Base-by-base conservation (phyloP, 495 filamentous ascomycete genomes). In the Xylaria cubensis region DNA sequence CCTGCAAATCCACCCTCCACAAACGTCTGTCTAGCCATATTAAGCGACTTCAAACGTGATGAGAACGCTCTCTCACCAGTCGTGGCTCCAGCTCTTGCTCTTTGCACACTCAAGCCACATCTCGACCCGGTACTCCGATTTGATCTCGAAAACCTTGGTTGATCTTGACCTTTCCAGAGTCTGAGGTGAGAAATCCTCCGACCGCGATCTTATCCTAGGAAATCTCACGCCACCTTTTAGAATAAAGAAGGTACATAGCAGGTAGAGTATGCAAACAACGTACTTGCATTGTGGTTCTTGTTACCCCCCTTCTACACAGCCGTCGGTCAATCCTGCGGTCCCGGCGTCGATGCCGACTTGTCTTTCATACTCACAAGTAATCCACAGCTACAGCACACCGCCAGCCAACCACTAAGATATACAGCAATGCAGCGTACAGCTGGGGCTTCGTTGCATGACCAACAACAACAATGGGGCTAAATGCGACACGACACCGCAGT, bases 21-120 rank as follows among this genome's bases (percentile, higher is more conserved):
- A 48, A 70, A 70, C 68, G 68, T 70, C 44, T 48, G 7, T 62
- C 68, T 70, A 70, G 48, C 68, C 36, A 13, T 9, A 51, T 64
- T 64, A 17, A 34, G 68, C 55, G 67, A 70, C 67, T 41, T 50
- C 67, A 70, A 63, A 62, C 67, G 32, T 21, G 32, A 24, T 1
- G 50, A 55, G 21, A 29, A 59, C 15, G 32, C 12, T 4, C 26
- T 65, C 21, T 50, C 63, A 44, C 24, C 44, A 48, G 26, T 48
- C 44, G 44, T 65, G 44, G 24, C 24, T 36, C 24, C 50, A 21
- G 63, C 15, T 50, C 24, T 19, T 9, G 24, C 12, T 32, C 44
- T 19, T 17, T 10, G 17, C 17, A 21, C 36, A 62, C 19, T 24
- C 36, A 41, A 59, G 55, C 55, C 55, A 32, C 13, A 8, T 13